Evolutionary conservation across 1,139 yeast genomes (phyloP).

Genomic region (Arxiozyma telluris): DNA sequence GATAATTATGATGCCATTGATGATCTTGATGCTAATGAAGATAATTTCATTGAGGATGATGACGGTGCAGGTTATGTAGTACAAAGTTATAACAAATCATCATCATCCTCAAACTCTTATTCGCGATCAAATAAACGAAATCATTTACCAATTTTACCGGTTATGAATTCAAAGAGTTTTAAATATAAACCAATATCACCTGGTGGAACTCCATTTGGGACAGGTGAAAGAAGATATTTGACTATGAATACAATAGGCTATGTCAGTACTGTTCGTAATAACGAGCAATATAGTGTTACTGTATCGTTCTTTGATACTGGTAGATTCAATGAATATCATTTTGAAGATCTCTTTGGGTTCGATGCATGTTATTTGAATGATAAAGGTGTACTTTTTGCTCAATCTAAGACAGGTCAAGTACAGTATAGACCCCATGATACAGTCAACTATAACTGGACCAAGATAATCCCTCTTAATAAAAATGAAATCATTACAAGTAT

Average conservation of each 20-base stretch:
- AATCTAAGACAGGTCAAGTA: slow-evolving; percentile 34
- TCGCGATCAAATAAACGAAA: not conserved
- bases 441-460: slow-evolving; percentile 35
- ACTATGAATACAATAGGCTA: slow-evolving; percentile 78
- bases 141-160: not conserved
- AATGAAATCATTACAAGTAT: slow-evolving; percentile 44
- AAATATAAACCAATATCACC: slow-evolving; percentile 41
- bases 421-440: slow-evolving; percentile 37
- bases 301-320: slow-evolving; percentile 82
- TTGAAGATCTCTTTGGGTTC: slow-evolving; percentile 61
- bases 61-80: slow-evolving; percentile 44
- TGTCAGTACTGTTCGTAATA: slow-evolving; percentile 68
- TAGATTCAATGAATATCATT: slow-evolving; percentile 74
- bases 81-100: slow-evolving; percentile 4
- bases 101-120: not conserved
- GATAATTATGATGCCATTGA: slow-evolving; percentile 10
- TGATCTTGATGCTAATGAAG: slow-evolving; percentile 28
- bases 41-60: slow-evolving; percentile 47
- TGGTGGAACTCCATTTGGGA: slow-evolving; percentile 78
- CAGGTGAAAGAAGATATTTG: slow-evolving; percentile 58
- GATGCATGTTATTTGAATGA: slow-evolving; percentile 70
- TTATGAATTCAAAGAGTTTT: slow-evolving; percentile 8
- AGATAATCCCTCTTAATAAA: slow-evolving; percentile 32
- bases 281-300: slow-evolving; percentile 57
- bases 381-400: slow-evolving; percentile 58